Conservation (phyloP, 331 rosid genomes). For the Ulmus americana region DNA sequence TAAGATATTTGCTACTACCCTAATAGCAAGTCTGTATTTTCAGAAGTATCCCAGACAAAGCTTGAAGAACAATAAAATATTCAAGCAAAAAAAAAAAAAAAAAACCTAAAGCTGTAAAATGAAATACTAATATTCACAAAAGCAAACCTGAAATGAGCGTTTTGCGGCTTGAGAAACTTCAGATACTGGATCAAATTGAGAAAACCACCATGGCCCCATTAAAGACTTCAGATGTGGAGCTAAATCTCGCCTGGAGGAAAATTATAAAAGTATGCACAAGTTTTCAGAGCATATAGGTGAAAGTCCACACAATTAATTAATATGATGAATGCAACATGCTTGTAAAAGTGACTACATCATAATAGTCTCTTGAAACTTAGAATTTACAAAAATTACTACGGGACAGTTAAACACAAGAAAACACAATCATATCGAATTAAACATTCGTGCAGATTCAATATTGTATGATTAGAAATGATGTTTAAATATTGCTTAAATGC, state of each 20-base stretch:
- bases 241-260: slow-evolving; percentile 73
- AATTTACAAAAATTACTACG: not conserved
- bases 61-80: not conserved
- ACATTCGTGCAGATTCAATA: not conserved
- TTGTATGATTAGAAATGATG: not conserved
- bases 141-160: slow-evolving; percentile 78
- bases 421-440: not conserved
- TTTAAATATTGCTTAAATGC: not conserved
- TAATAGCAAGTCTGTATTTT: not conserved
- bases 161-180: slow-evolving; percentile 93
- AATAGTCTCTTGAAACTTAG: not conserved
- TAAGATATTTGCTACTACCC: not conserved
- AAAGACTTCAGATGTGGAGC: slow-evolving; percentile 84
- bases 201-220: slow-evolving; percentile 99
- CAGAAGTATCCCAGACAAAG: not conserved
- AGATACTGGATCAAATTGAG: slow-evolving; percentile 87
- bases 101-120: not conserved
- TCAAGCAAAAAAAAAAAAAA: too few species aligned
- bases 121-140: not conserved
- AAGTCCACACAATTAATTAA: not conserved
- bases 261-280: slow-evolving; percentile 20
- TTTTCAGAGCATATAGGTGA: slow-evolving; percentile 11
- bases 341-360: slow-evolving; percentile 8
- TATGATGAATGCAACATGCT: not conserved
- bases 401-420: not conserved